Evolutionary conservation across 2,329 filamentous ascomycete species (phyloP).

Genomic region (Bipolaris sorokiniana): DNA sequence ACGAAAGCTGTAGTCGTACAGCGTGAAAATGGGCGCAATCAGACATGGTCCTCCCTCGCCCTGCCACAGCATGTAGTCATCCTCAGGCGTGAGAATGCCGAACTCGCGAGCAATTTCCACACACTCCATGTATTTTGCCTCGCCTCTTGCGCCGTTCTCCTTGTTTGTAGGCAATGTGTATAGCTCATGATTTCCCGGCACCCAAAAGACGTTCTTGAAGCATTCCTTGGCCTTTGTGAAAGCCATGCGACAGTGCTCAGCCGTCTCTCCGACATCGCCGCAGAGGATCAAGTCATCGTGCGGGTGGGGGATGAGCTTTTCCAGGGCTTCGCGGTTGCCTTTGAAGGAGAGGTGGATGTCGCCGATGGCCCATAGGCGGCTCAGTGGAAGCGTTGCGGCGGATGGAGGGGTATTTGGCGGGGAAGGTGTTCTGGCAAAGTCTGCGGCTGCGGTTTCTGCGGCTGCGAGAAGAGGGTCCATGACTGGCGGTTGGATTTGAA

Average conservation of each 20-base stretch:
- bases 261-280: constrained; percentile 50
- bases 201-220: constrained; percentile 61
- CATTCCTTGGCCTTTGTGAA: constrained; percentile 50
- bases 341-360: constrained; percentile 58
- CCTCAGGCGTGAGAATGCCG: constrained; percentile 63
- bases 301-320: constrained; percentile 47
- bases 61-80: constrained; percentile 61
- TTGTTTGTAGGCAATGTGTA: constrained; percentile 57
- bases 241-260: constrained; percentile 44
- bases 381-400: constrained; percentile 20
- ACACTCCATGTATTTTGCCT: constrained; percentile 62
- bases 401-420: constrained; percentile 16
- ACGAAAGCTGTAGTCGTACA: constrained; percentile 66
- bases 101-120: constrained; percentile 59
- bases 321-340: constrained; percentile 53
- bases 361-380: constrained; percentile 53
- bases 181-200: constrained; percentile 64
- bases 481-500: background rate
- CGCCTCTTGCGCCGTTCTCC: constrained; percentile 52
- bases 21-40: constrained; percentile 63
- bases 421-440: constrained; percentile 6
- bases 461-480: constrained; percentile 36
- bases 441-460: constrained; percentile 21
- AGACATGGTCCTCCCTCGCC: constrained; percentile 58
- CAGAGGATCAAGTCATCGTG: constrained; percentile 56